Evolutionary conservation across 306 rosid species (phyloP).

Genomic region (Fragaria vesca): DNA sequence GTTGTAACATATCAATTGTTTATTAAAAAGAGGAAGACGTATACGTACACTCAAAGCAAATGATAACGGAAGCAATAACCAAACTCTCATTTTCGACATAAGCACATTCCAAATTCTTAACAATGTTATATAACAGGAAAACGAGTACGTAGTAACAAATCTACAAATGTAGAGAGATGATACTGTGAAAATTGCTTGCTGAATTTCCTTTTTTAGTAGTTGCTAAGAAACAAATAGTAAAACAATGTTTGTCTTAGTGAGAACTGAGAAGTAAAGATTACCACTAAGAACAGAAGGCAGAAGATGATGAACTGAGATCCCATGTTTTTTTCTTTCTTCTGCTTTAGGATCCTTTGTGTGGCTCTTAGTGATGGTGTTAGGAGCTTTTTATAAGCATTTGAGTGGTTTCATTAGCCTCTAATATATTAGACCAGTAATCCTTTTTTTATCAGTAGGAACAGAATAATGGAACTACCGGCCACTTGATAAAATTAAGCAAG

Average conservation of each 20-base stretch:
- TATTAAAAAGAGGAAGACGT: too few relatives aligned
- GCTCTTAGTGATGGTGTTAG: neutral
- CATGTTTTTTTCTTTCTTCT: neutral
- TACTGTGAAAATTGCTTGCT: neutral
- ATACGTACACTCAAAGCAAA: too few relatives aligned
- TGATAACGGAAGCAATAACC: neutral
- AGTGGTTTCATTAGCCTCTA: neutral
- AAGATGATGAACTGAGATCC: slow-evolving; percentile 5
- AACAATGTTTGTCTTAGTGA: neutral
- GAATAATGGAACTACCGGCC: neutral
- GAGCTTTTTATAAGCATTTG: slow-evolving; percentile 12
- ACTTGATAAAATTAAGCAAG: neutral
- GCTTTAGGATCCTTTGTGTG: neutral
- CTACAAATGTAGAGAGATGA: neutral
- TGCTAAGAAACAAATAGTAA: neutral
- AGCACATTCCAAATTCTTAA: neutral
- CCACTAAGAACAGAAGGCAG: slow-evolving; percentile 2
- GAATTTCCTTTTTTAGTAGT: neutral
- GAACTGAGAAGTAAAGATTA: neutral
- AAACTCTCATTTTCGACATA: neutral
- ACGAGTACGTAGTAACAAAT: neutral
- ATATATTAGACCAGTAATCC: neutral
- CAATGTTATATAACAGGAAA: too few relatives aligned
- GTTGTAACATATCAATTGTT: too few relatives aligned
- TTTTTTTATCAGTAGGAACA: neutral